Evolutionary conservation across 169 alveolate species (phyloP).

Genomic region (Eimeria tenella): DNA sequence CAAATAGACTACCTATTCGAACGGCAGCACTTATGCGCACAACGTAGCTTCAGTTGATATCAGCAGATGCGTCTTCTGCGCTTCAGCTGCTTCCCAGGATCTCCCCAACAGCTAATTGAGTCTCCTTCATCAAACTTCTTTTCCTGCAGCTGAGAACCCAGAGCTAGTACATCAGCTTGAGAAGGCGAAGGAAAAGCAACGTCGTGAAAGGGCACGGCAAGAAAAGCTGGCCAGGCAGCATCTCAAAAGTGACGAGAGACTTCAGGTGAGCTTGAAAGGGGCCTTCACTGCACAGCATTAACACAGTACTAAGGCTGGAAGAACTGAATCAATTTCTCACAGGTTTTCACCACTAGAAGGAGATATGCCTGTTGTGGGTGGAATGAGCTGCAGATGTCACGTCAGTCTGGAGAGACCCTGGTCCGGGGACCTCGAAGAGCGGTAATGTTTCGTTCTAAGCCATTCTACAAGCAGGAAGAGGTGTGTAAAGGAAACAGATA

Average conservation of each 20-base stretch:
- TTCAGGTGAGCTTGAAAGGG: constrained; percentile 45
- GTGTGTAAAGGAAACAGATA: not conserved
- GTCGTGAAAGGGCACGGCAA: constrained; percentile 79
- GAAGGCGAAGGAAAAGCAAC: constrained; percentile 75
- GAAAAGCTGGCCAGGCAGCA: constrained; percentile 76
- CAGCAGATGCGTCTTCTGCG: not conserved
- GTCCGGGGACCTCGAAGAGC: constrained; percentile 43
- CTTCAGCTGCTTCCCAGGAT: not conserved
- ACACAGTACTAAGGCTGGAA: not conserved
- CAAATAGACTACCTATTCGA: not conserved
- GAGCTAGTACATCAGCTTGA: constrained; percentile 71
- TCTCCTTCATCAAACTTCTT: not conserved
- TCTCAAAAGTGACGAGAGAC: constrained; percentile 77
- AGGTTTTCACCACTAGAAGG: not conserved
- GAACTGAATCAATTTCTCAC: not conserved
- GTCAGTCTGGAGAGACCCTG: constrained; percentile 16
- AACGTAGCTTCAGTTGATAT: not conserved
- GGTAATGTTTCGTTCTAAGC: constrained; percentile 58
- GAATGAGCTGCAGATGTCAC: constrained; percentile 39
- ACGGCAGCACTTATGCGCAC: not conserved
- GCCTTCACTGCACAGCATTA: not conserved
- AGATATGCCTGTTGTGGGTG: not conserved
- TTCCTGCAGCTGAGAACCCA: constrained; percentile 71
- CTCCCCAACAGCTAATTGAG: not conserved
- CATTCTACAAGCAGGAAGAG: constrained; percentile 45